Evolutionary conservation across 1,284 basidiomycete genomes (phyloP), one percentile per base, ranked within the genome.

Genomic region (Fomes fomentarius): DNA sequence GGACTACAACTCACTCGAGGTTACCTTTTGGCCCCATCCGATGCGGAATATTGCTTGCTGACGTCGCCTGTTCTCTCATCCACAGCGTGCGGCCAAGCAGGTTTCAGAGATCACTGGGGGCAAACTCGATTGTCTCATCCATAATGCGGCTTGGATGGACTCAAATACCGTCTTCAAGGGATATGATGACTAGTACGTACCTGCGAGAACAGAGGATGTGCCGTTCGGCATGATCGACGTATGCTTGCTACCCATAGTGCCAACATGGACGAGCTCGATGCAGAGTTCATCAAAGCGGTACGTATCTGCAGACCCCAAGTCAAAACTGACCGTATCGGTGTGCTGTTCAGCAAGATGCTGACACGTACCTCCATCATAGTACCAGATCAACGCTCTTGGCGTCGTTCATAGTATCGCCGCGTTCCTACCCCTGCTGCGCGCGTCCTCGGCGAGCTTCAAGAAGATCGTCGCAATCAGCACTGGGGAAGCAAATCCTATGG

Each of bases 311-410:
- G n/a, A n/a, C n/a, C n/a, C n/a, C n/a, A n/a, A n/a, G n/a, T n/a
- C n/a, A n/a, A n/a, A n/a, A n/a, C n/a, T n/a, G n/a, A n/a, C n/a
- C n/a, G n/a, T n/a, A n/a, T n/a, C n/a, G n/a, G n/a, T n/a, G n/a
- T n/a, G n/a, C n/a, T n/a, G n/a, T n/a, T n/a, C n/a, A n/a, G n/a
- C n/a, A n/a, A n/a, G n/a, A n/a, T n/a, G n/a, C n/a, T 33, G 28
- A 19, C 19, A n/a, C 19, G 19, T 26, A n/a, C 15, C 10, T 26
- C 11, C 7, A 12, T 17, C 6, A 12, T 43, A 68, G 66, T 68
- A 70, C 63, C 63, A 70, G 24, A 57, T 69, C 28, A 78, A 79
- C 58, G 71, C 72, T 26, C 52, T 76, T 37, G 74, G 75, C 15
- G 61, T 67, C 14, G 64, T 77, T 7, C 67, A 70, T 51, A 66